These are phyloP conservation scores for Fallopia convolvulus DNA, from an alignment of 148 eudicot genomes.

Conservation along the genomic window DNA sequence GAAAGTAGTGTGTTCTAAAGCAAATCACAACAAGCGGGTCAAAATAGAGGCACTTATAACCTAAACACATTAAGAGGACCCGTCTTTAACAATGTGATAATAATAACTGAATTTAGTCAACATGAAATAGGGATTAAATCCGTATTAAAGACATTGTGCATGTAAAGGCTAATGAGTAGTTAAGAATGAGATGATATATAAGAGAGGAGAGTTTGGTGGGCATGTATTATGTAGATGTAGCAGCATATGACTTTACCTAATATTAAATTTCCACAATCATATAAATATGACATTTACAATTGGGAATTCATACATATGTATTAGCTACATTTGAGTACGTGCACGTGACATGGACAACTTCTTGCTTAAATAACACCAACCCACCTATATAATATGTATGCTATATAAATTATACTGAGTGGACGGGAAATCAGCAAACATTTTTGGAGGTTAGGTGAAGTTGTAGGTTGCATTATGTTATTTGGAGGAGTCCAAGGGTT, in stretches of 20 bases:
- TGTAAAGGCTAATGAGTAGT: neutral
- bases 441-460: slow-evolving; percentile 6
- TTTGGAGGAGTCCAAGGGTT: slow-evolving; percentile 9
- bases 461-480: neutral
- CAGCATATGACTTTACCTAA: neutral
- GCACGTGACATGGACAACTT: slow-evolving; percentile 1
- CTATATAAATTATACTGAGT: neutral
- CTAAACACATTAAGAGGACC: too few species aligned
- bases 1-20: too few species aligned
- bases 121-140: too few species aligned
- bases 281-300: neutral
- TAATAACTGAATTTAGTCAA: too few species aligned
- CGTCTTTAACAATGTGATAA: too few species aligned
- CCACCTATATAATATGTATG: neutral
- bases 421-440: neutral
- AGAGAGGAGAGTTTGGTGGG: neutral
- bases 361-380: neutral
- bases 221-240: neutral
- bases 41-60: too few species aligned
- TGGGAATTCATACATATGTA: neutral
- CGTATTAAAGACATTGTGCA: too few species aligned
- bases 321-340: neutral
- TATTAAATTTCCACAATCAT: neutral
- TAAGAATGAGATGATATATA: neutral
- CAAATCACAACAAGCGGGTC: too few species aligned